Conservation (phyloP, 1,284 basidiomycete species). For the Cystobasidium pallidum region DNA sequence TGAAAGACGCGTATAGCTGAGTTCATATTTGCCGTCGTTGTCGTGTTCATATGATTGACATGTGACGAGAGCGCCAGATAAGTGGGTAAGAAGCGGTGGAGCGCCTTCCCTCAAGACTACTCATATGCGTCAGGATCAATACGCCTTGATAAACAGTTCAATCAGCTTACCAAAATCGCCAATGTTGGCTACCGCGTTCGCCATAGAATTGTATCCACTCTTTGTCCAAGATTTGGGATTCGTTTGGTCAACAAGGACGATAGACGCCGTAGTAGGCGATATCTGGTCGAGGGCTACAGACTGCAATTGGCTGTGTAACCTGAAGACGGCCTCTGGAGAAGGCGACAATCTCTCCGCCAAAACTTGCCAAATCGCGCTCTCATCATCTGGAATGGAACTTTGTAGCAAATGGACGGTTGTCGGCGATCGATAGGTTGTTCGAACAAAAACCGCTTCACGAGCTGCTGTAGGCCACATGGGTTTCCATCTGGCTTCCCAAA, state of each 20-base stretch:
- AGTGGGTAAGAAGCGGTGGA: slow-evolving; percentile 82
- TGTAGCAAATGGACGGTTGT: slow-evolving; percentile 93
- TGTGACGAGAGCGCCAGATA: slow-evolving; percentile 75
- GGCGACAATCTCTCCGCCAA: slow-evolving; percentile 62
- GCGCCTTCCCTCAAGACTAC: slow-evolving; percentile 84
- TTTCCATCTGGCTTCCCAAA: slow-evolving; percentile 64
- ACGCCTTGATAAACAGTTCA: slow-evolving; percentile 79
- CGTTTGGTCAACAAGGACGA: slow-evolving; percentile 93
- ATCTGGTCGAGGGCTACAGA: slow-evolving; percentile 96
- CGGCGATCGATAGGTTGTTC: slow-evolving; percentile 96
- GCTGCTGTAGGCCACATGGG: slow-evolving; percentile 61
- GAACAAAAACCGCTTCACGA: slow-evolving; percentile 84
- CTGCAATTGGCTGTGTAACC: slow-evolving; percentile 91
- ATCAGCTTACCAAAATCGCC: slow-evolving; percentile 54
- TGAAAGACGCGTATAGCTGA: slow-evolving; percentile 36
- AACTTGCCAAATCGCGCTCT: slow-evolving; percentile 82
- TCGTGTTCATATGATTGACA: slow-evolving; percentile 85
- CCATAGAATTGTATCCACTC: slow-evolving; percentile 91
- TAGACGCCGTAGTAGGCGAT: slow-evolving; percentile 90
- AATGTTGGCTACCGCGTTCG: slow-evolving; percentile 57
- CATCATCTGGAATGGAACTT: slow-evolving; percentile 85
- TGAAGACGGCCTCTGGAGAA: slow-evolving; percentile 58
- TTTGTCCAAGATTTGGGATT: slow-evolving; percentile 97
- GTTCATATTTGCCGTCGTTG: slow-evolving; percentile 68
- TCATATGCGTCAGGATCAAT: slow-evolving; percentile 52